These are phyloP conservation scores for Colletotrichum abscissum DNA, from an alignment of 2,329 filamentous ascomycete genomes.

Conservation along the genomic window DNA sequence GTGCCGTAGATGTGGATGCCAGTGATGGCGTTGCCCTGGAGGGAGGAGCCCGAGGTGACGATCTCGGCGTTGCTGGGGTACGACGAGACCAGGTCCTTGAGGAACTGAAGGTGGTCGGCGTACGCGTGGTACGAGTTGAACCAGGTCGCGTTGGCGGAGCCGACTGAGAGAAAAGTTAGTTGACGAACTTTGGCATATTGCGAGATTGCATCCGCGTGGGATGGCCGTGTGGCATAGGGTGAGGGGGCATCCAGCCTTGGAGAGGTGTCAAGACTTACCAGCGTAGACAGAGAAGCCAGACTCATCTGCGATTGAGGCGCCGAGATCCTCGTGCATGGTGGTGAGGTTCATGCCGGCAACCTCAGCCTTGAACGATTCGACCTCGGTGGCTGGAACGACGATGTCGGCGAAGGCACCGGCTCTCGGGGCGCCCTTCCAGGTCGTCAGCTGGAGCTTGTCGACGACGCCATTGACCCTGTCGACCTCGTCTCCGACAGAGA, in stretches of 20 bases:
- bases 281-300: conserved; percentile 44
- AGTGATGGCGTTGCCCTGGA: conserved; percentile 61
- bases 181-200: neutral
- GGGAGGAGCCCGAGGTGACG: conserved; percentile 54
- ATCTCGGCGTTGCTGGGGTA: conserved; percentile 54
- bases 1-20: conserved; percentile 62
- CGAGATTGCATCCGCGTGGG: too few relatives aligned
- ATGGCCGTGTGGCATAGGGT: too few relatives aligned
- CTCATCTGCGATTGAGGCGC: conserved; percentile 50
- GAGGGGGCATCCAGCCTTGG: neutral
- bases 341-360: conserved; percentile 44
- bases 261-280: neutral
- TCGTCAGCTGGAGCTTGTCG: conserved; percentile 46
- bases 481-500: conserved; percentile 49
- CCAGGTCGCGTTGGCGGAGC: conserved; percentile 46
- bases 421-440: conserved; percentile 51
- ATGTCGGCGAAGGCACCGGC: conserved; percentile 52
- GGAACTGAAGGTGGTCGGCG: conserved; percentile 54
- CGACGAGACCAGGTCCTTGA: conserved; percentile 48
- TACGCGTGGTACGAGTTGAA: conserved; percentile 60
- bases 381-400: conserved; percentile 49
- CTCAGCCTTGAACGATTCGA: conserved; percentile 47
- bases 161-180: conserved; percentile 1
- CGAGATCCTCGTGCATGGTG: conserved; percentile 54
- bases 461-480: conserved; percentile 47